phyloP scores from a whole-genome alignment of 495 filamentous ascomycete species.

The Penicillium soppii region DNA sequence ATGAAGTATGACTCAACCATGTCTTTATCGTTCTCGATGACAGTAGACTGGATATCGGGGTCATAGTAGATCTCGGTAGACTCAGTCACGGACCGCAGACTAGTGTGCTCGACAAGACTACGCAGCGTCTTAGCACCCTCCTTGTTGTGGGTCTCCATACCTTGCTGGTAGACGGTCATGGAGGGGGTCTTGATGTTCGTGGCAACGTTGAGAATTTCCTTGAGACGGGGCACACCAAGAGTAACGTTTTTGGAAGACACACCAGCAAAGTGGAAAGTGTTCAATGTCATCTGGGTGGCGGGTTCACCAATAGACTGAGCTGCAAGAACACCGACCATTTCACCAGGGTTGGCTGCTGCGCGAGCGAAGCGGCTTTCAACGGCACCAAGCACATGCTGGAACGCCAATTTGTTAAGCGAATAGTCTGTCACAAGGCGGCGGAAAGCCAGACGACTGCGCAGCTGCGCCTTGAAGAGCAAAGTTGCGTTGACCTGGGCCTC shows the following conservation, averaged over 20 bases:
- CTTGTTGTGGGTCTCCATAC: conserved; percentile 56
- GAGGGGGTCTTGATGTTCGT: conserved; percentile 98
- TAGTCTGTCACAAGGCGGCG: conserved; percentile 83
- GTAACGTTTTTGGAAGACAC: conserved; percentile 99
- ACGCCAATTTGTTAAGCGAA: conserved; percentile 84
- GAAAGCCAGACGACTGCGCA: conserved; percentile 88
- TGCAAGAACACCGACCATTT: conserved; percentile 98
- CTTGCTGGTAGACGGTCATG: conserved; percentile 87
- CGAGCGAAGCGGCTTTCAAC: conserved; percentile 81
- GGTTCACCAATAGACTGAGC: conserved; percentile 99
- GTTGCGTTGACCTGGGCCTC: conserved; percentile 91
- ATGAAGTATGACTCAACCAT: conserved; percentile 98
- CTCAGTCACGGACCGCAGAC: conserved; percentile 83
- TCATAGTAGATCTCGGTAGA: conserved; percentile 97
- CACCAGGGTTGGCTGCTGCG: conserved; percentile 80
- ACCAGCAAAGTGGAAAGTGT: conserved; percentile 99
- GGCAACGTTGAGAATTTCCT: conserved; percentile 98
- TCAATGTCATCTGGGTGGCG: conserved; percentile 98
- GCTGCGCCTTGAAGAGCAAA: conserved; percentile 82
- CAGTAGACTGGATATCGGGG: conserved; percentile 81
- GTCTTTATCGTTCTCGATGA: conserved; percentile 82
- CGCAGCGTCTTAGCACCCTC: conserved; percentile 83
- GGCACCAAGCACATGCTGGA: conserved; percentile 90
- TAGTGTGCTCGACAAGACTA: conserved; percentile 92
- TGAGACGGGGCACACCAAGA: conserved; percentile 96